These are phyloP conservation scores for Aeschynomene evenia DNA, from an alignment of 306 rosid genomes.

Conservation along the genomic window DNA sequence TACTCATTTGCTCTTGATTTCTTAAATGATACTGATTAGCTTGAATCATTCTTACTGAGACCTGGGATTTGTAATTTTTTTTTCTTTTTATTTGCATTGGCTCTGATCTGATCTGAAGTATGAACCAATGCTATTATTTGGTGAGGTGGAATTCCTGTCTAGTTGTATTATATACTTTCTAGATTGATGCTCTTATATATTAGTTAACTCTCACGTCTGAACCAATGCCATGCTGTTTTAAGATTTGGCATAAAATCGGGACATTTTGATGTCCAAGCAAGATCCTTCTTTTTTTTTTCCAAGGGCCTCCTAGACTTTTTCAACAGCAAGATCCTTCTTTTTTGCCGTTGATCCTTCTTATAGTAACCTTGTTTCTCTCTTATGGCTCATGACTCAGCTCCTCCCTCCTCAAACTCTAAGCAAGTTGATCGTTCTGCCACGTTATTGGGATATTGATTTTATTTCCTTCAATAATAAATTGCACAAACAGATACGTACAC, in stretches of 20 bases:
- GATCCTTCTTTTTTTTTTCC: not conserved
- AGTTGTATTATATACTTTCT: not conserved
- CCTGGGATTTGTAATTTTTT: not conserved
- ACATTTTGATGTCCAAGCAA: not conserved
- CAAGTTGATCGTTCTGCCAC: not conserved
- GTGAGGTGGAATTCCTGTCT: not conserved
- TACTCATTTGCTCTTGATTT: not conserved
- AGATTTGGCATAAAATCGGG: not conserved
- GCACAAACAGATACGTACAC: too few species aligned
- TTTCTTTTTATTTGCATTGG: not conserved
- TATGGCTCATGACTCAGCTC: not conserved
- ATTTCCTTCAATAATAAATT: not conserved
- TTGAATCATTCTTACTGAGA: not conserved
- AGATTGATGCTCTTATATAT: not conserved
- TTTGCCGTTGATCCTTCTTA: not conserved
- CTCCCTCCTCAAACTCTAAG: not conserved
- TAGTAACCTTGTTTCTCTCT: not conserved
- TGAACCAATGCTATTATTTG: not conserved
- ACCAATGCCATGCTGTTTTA: not conserved
- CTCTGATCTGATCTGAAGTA: too few species aligned
- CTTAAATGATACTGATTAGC: not conserved
- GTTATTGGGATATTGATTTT: conserved; percentile 3
- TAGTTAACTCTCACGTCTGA: not conserved
- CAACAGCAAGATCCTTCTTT: not conserved
- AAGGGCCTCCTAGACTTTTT: not conserved